phyloP scores from a whole-genome alignment of 2,329 filamentous ascomycete species.

The Dactylellina sp. region DNA sequence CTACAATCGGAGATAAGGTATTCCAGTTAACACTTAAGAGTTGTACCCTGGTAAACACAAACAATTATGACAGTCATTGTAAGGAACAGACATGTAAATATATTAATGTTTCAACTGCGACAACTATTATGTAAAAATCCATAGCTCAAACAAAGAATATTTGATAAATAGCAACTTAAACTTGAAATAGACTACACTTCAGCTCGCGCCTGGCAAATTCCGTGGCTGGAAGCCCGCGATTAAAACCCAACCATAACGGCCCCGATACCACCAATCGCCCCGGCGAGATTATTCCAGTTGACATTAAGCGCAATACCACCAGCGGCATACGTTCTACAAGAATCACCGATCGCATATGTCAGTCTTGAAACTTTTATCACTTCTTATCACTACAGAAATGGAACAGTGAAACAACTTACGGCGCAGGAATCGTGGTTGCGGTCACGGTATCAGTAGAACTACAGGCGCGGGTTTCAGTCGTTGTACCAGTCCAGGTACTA shows the following conservation, averaged over 20 bases:
- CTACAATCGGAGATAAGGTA: not conserved
- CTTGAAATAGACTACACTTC: too few relatives aligned
- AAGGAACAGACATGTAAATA: too few relatives aligned
- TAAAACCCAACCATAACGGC: conserved; percentile 33
- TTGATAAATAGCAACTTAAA: too few relatives aligned
- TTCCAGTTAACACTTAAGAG: too few relatives aligned
- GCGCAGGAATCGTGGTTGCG: conserved; percentile 13
- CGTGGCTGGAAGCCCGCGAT: too few relatives aligned
- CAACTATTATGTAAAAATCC: too few relatives aligned
- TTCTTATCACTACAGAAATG: not conserved
- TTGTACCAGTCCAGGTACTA: conserved; percentile 35
- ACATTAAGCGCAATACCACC: conserved; percentile 24
- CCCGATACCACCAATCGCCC: conserved; percentile 38
- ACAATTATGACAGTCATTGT: too few relatives aligned
- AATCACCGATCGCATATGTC: not conserved
- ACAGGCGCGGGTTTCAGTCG: conserved; percentile 37
- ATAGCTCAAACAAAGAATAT: too few relatives aligned
- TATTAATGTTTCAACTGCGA: too few relatives aligned
- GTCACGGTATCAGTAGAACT: conserved; percentile 10
- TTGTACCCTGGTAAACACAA: too few relatives aligned
- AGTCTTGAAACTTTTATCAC: too few relatives aligned
- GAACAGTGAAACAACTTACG: conserved; percentile 26
- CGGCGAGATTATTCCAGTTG: conserved; percentile 35
- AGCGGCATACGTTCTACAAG: conserved; percentile 36
- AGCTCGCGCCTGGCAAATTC: too few relatives aligned